Evolutionary conservation across 202 grass and related monocot species (phyloP).

Genomic region (Panicum hallii): DNA sequence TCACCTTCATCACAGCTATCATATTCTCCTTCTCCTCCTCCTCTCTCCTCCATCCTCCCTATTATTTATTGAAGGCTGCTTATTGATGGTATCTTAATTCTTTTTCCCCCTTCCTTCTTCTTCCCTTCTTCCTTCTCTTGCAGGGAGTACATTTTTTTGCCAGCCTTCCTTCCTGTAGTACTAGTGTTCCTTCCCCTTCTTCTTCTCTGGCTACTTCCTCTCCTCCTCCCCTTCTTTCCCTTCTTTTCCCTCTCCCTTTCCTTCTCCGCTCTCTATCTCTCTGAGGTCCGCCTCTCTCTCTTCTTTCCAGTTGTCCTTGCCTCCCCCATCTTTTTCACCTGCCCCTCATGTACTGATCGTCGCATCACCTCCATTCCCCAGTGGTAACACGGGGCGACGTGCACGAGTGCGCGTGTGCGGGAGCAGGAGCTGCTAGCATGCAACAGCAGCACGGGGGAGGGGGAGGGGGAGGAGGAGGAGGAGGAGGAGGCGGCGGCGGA

Average conservation of each 20-base stretch:
- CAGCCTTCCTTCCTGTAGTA: constrained; percentile 49
- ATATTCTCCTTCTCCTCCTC: constrained; percentile 35
- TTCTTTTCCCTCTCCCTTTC: constrained; percentile 48
- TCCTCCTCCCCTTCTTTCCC: not conserved
- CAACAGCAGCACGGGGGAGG: constrained; percentile 57
- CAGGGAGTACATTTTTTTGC: constrained; percentile 54
- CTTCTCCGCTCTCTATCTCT: constrained; percentile 39
- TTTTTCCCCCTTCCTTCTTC: constrained; percentile 46
- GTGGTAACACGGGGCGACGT: constrained; percentile 47
- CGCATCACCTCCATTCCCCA: constrained; percentile 62
- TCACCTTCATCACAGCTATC: constrained; percentile 53
- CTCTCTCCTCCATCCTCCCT: constrained; percentile 25
- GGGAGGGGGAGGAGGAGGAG: constrained; percentile 28
- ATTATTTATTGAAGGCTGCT: constrained; percentile 71
- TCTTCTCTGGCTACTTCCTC: not conserved
- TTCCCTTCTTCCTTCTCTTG: constrained; percentile 18
- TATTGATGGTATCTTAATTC: constrained; percentile 73
- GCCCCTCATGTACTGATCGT: constrained; percentile 82
- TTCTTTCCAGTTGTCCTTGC: constrained; percentile 75
- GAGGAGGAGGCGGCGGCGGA: constrained; percentile 25
- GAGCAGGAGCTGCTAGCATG: constrained; percentile 61
- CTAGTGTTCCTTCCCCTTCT: constrained; percentile 30
- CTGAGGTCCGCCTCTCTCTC: constrained; percentile 35
- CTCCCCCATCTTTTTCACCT: constrained; percentile 81
- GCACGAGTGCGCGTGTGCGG: constrained; percentile 48